Evolutionary conservation across 2,329 filamentous ascomycete species (phyloP), one percentile per base, ranked within the genome.

Genomic region (Didymella glomerata): DNA sequence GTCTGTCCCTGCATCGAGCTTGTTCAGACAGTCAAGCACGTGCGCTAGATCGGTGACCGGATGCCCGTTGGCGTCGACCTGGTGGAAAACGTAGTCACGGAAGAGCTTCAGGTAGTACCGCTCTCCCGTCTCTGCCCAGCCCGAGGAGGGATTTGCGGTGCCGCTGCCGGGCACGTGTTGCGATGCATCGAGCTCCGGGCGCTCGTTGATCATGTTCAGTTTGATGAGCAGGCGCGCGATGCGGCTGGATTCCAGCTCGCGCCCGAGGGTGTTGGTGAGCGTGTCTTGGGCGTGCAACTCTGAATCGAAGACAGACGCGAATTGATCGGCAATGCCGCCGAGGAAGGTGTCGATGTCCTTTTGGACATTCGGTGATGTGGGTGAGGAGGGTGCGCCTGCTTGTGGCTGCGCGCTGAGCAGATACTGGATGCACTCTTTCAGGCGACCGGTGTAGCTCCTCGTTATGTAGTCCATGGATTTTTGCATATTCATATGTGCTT

Each of bases 71-170:
- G 86, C 85, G 74, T 98, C 93, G 13, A 97, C 93, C 72, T 96
- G 93, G 76, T 99, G 95, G 79, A 98, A 99, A 40, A 97, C 92
- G 70, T 96, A 98, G 78, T 99, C 95, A 48, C 95, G 87, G 82
- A 98, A 98, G 9, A 99, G 85, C 79, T 97, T 97, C 64, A 99
- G 83, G 74, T 92, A 90, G 76, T 97, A 98, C 27, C 93, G 87
- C 70, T 97, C 92, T 25, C 94, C 94, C 47, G 91, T 95, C 76
- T 98, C 94, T 4, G 92, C 91, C 94, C 95, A 99, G 48, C 86
- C 83, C 0, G 71, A 65, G 1, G 74, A 70, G 11, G 75, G 68
- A 11, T 68, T 68, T 4, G 75, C 53, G 1, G 72, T 67, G 38
- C 59, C 68, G 57, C 63, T 67, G 45, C 70, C 67, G 4, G 72